Evolutionary conservation across 1,284 basidiomycete genomes (phyloP).

Genomic region (Athelia sp.): DNA sequence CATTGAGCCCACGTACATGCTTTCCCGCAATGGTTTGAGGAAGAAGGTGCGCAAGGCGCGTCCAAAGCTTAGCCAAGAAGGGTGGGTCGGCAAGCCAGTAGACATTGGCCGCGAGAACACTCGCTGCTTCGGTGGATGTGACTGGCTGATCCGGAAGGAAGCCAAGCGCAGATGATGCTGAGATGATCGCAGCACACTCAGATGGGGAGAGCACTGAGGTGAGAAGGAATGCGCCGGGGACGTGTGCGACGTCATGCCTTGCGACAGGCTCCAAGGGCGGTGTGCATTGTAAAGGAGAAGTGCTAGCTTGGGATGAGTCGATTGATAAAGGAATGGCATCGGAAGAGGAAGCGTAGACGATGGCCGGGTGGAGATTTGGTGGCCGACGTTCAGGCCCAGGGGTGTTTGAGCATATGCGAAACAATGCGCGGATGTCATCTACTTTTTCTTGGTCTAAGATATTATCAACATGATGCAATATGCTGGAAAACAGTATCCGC

Average conservation of each 20-base stretch:
- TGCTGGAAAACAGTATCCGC: background rate
- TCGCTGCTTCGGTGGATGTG: constrained; percentile 36
- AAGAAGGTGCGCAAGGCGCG: constrained; percentile 35
- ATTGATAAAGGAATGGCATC: constrained; percentile 31
- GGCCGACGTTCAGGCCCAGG: constrained; percentile 37
- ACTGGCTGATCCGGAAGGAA: constrained; percentile 46
- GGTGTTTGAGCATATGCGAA: constrained; percentile 13
- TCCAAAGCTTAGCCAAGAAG: constrained; percentile 38
- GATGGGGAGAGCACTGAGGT: constrained; percentile 39
- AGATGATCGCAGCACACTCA: constrained; percentile 41
- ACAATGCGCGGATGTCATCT: background rate
- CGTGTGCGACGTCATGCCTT: constrained; percentile 31
- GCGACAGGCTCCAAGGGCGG: constrained; percentile 15
- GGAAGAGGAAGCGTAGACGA: constrained; percentile 38
- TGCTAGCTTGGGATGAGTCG: constrained; percentile 28
- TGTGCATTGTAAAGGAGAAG: constrained; percentile 28
- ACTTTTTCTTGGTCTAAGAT: background rate
- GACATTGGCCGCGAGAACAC: constrained; percentile 46
- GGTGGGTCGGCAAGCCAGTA: constrained; percentile 46
- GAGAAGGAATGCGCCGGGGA: constrained; percentile 41
- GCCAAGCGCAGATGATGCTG: constrained; percentile 39
- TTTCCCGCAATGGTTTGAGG: constrained; percentile 36
- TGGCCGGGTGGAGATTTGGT: constrained; percentile 43
- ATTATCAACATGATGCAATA: background rate
- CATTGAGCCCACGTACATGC: constrained; percentile 43